Base-by-base conservation (phyloP, 75 land plant species). In the Ceratopteris richardii region DNA sequence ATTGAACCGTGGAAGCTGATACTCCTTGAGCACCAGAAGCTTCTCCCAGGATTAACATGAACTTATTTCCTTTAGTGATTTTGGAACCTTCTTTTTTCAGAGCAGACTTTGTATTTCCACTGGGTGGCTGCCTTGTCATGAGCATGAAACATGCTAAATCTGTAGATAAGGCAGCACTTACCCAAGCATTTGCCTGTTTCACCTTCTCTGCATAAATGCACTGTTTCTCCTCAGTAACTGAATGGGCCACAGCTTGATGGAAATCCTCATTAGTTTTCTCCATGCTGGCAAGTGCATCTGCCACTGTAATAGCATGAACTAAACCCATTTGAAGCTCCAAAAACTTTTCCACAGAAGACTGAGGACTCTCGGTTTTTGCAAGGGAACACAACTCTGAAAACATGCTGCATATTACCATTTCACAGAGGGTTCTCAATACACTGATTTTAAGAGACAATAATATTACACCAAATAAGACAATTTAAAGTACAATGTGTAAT, bases 321-420 rank as follows among this genome's bases (percentile, higher is more conserved):
- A 92, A 68, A 12, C 70, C 67, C 31, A 67, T 81, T 1, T 93
- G 59, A 7, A 93, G 61, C 13, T 61, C 56, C 33, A 93, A 81
- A 70, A 93, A 93, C 54, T 82, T 81, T 51, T 76, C 67, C 56
- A 92, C 70, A 20, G 77, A 71, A 24, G 66, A 40, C 25, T 88
- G 87, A 23, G 82, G 86, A 31, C 70, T 59, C 50, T 77, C 74
- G 0, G 65, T 55, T 20, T 75, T 76, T 58, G 95, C 74, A 37
- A 75, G 70, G 19, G 82, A 58, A 40, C 79, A 72, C 0, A 92
- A 79, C 51, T 88, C 84, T 1, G 97, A 82, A 70, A 92, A 92
- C 72, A 75, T 71, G 59, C 83, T 80, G 79, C 54, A 70, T 56
- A 29, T 33, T n/a, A n/a, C n/a, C n/a, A n/a, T n/a, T n/a, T n/a